Percentiles rank a stretch among this genome's conserved stretches.
phyloP scores from a whole-genome alignment of 2,329 filamentous ascomycete genomes.

The Aspergillus fijiensis region DNA sequence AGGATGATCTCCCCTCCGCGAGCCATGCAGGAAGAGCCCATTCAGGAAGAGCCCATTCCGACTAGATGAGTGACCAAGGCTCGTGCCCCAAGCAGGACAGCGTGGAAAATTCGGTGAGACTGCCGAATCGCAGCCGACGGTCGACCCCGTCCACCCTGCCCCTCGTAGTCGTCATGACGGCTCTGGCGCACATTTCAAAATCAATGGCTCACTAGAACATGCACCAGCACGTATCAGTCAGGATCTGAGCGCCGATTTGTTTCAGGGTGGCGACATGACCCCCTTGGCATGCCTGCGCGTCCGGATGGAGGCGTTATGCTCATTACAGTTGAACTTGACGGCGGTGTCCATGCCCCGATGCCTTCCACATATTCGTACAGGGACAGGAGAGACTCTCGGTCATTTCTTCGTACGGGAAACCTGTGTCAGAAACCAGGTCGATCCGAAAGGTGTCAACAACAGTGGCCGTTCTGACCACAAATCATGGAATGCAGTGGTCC shows the following conservation, averaged over 20 bases:
- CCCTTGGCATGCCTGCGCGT: conserved; percentile 24
- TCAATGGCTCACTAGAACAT: conserved; percentile 45
- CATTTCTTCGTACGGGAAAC: conserved; percentile 43
- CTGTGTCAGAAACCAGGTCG: conserved; percentile 36
- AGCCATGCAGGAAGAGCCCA: background rate
- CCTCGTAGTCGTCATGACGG: conserved; percentile 35
- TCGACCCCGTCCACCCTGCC: conserved; percentile 21
- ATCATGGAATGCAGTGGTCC: conserved; percentile 9
- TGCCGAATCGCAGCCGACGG: conserved; percentile 27
- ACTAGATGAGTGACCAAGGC: background rate
- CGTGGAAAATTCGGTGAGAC: conserved; percentile 25
- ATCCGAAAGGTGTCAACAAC: conserved; percentile 21
- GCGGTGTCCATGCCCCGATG: conserved; percentile 18
- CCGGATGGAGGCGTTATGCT: background rate
- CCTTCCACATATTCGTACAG: conserved; percentile 14
- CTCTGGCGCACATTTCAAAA: conserved; percentile 25
- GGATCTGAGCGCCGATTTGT: conserved; percentile 39
- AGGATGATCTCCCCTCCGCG: background rate
- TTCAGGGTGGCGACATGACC: conserved; percentile 34
- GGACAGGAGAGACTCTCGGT: background rate
- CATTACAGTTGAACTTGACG: conserved; percentile 25
- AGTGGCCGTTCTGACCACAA: conserved; percentile 24
- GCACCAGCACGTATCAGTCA: conserved; percentile 52
- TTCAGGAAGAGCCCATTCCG: background rate
- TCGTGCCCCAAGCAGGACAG: conserved; percentile 17